These are phyloP conservation scores for Tylopilus felleus DNA, from an alignment of 768 basidiomycete genomes.

Conservation along the genomic window DNA sequence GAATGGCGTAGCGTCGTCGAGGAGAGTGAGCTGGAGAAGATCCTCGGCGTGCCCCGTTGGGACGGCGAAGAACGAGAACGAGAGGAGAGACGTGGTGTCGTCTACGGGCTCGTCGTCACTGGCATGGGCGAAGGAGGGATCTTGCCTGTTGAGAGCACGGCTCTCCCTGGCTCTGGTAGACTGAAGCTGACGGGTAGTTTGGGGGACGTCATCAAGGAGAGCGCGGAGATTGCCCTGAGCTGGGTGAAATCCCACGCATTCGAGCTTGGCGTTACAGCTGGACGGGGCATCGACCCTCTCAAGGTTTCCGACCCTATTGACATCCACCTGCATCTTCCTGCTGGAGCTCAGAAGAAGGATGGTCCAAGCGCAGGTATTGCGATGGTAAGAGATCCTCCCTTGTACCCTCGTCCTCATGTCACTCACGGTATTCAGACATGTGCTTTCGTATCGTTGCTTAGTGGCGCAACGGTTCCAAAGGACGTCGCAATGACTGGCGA, in stretches of 20 bases:
- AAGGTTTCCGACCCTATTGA: constrained; percentile 72
- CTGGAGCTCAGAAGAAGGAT: constrained; percentile 91
- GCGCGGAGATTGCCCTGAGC: constrained; percentile 83
- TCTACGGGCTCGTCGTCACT: constrained; percentile 85
- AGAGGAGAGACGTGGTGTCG: constrained; percentile 71
- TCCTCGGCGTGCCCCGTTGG: constrained; percentile 77
- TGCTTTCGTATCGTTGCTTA: constrained; percentile 83
- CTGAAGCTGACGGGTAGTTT: constrained; percentile 80
- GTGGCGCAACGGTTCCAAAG: constrained; percentile 67
- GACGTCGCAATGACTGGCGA: constrained; percentile 90
- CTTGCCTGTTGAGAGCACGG: constrained; percentile 79
- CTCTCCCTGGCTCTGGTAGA: constrained; percentile 69
- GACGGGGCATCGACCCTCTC: constrained; percentile 68
- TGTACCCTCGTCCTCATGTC: background rate
- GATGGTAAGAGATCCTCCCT: constrained; percentile 50
- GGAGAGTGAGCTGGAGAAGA: constrained; percentile 72
- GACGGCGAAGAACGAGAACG: constrained; percentile 77
- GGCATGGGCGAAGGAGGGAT: constrained; percentile 86
- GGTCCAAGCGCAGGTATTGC: constrained; percentile 89
- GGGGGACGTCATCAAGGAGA: constrained; percentile 92
- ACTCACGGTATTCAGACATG: constrained; percentile 49
- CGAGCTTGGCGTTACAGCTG: constrained; percentile 71
- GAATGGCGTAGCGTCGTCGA: constrained; percentile 62
- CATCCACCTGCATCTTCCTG: constrained; percentile 84
- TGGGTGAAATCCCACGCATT: constrained; percentile 90